Evolutionary conservation across 2,329 filamentous ascomycete genomes (phyloP).

Genomic region (Cytospora schulzeri): DNA sequence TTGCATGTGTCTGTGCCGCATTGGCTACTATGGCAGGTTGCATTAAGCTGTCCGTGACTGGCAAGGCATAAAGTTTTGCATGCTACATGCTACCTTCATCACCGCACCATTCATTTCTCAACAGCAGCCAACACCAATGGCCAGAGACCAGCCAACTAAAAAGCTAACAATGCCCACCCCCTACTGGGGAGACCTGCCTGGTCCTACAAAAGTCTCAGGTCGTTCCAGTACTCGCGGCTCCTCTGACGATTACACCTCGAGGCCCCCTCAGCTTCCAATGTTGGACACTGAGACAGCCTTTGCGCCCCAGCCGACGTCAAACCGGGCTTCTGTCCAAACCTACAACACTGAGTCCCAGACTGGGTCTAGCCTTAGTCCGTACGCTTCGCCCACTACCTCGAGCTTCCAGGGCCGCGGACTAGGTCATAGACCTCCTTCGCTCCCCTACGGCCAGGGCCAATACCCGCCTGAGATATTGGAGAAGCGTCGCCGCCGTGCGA

Average conservation of each 20-base stretch:
- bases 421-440: conserved; percentile 61
- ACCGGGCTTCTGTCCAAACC: conserved; percentile 59
- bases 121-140: conserved; percentile 29
- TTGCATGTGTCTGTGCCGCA: conserved; percentile 24
- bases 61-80: conserved; percentile 22
- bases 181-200: conserved; percentile 62
- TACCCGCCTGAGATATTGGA: conserved; percentile 48
- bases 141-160: conserved; percentile 29
- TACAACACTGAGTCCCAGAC: conserved; percentile 56
- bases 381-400: conserved; percentile 56
- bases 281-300: conserved; percentile 36
- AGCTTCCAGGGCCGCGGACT: conserved; percentile 55
- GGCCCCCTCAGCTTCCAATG: conserved; percentile 38
- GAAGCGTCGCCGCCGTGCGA: conserved; percentile 46
- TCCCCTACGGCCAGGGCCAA: conserved; percentile 49
- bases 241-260: conserved; percentile 39
- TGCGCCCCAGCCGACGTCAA: conserved; percentile 48
- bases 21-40: conserved; percentile 27
- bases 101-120: conserved; percentile 32
- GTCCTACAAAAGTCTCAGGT: conserved; percentile 45
- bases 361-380: conserved; percentile 61
- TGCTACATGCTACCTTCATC: conserved; percentile 20
- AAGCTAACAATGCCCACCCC: conserved; percentile 48
- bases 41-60: conserved; percentile 24
- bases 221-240: conserved; percentile 42